Evolutionary conservation across 1,139 yeast species (phyloP).

Genomic region (Zygosaccharomyces pseudobailii): DNA sequence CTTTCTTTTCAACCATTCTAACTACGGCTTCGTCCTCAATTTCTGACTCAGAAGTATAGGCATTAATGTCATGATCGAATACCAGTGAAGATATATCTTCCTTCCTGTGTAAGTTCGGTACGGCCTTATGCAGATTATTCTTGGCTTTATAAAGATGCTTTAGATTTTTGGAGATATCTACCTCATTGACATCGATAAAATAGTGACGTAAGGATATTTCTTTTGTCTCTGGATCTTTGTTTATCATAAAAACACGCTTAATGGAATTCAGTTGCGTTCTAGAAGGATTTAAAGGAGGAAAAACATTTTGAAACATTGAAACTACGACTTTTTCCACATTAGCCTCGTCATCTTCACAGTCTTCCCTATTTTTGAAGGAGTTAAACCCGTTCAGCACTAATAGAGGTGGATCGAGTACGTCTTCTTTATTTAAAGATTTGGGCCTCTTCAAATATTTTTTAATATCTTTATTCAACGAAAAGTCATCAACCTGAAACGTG

Average conservation of each 20-base stretch:
- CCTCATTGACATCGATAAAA: conserved; percentile 79
- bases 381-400: conserved; percentile 86
- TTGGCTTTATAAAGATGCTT: conserved; percentile 70
- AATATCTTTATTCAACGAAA: conserved; percentile 84
- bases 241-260: conserved; percentile 78
- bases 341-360: conserved; percentile 33
- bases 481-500: conserved; percentile 70
- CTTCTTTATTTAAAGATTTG: conserved; percentile 62
- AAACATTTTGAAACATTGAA: conserved; percentile 91
- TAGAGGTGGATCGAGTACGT: conserved; percentile 75
- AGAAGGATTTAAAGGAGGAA: conserved; percentile 88
- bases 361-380: conserved; percentile 24
- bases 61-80: conserved; percentile 72
- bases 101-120: conserved; percentile 69
- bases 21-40: conserved; percentile 86
- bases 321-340: conserved; percentile 74
- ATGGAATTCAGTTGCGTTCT: conserved; percentile 68
- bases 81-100: conserved; percentile 79
- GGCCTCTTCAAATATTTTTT: conserved; percentile 62
- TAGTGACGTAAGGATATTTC: conserved; percentile 84
- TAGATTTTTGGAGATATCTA: conserved; percentile 76
- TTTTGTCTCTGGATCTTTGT: conserved; percentile 65
- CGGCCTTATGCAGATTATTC: conserved; percentile 52
- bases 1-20: conserved; percentile 51
- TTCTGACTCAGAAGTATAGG: conserved; percentile 86